Evolutionary conservation across 208 protist genomes (phyloP).

Genomic region (Phytomonas sp.): DNA sequence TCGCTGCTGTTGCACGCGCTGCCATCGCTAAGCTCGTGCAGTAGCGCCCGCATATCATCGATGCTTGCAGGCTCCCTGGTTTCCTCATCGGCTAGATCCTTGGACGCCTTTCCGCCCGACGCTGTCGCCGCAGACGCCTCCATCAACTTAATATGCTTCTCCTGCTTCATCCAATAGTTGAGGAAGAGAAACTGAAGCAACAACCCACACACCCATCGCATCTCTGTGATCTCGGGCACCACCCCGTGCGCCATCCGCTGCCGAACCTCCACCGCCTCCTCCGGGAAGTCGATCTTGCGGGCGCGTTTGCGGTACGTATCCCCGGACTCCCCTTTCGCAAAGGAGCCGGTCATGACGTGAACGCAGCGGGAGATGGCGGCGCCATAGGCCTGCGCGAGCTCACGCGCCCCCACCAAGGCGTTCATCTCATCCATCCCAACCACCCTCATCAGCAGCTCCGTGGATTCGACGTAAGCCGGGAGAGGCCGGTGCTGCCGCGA

Average conservation of each 20-base stretch:
- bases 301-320: slow-evolving; percentile 81
- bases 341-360: slow-evolving; percentile 81
- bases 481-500: slow-evolving; percentile 40
- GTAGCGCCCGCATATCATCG: slow-evolving; percentile 50
- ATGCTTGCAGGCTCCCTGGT: slow-evolving; percentile 16
- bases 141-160: slow-evolving; percentile 45
- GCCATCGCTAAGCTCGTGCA: slow-evolving; percentile 31
- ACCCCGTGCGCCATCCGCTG: slow-evolving; percentile 77
- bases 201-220: slow-evolving; percentile 71
- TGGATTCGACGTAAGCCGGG: slow-evolving; percentile 66
- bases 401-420: slow-evolving; percentile 9
- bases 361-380: slow-evolving; percentile 69
- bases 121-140: slow-evolving; percentile 3
- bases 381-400: slow-evolving; percentile 36
- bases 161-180: slow-evolving; percentile 72
- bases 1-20: slow-evolving; percentile 11
- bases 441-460: slow-evolving; percentile 45
- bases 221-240: slow-evolving; percentile 49
- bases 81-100: neutral
- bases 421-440: slow-evolving; percentile 48
- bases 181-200: slow-evolving; percentile 72
- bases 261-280: slow-evolving; percentile 81
- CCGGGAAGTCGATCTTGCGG: slow-evolving; percentile 57
- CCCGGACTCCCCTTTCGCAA: slow-evolving; percentile 25
- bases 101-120: neutral